Percentiles rank a stretch among this genome's conserved stretches.
These are phyloP conservation scores for Paramecium octaurelia DNA, from an alignment of 73 alveolate genomes.

Conservation along the genomic window DNA sequence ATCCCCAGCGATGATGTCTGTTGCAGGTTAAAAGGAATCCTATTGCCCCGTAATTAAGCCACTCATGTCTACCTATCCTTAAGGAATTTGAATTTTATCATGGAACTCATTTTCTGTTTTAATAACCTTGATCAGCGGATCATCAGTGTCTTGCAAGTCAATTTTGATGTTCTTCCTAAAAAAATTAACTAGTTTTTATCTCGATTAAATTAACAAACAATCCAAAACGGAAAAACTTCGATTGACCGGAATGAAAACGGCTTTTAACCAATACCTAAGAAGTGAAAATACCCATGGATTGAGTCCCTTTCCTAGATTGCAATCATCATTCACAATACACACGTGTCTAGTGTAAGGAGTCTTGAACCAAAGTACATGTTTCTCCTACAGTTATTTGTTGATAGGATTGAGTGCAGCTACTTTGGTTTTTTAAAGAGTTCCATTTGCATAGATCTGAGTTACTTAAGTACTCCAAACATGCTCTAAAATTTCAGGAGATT, in stretches of 20 bases:
- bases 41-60: conserved; percentile 50
- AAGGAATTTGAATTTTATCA: conserved; percentile 44
- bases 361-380: conserved; percentile 39
- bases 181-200: conserved; percentile 15
- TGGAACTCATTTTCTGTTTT: conserved; percentile 9
- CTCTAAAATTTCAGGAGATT: conserved; percentile 16
- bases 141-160: neutral
- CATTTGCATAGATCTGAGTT: conserved; percentile 48
- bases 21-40: conserved; percentile 58
- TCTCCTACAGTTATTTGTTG: neutral
- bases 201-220: neutral
- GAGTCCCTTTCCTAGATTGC: neutral
- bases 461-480: conserved; percentile 58
- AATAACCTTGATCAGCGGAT: conserved; percentile 1
- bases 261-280: conserved; percentile 36
- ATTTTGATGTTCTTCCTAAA: conserved; percentile 47
- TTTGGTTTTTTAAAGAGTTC: conserved; percentile 31
- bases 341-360: conserved; percentile 44
- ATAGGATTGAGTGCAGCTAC: conserved; percentile 32
- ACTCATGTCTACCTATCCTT: conserved; percentile 54
- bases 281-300: conserved; percentile 53
- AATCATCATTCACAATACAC: conserved; percentile 49
- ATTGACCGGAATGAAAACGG: conserved; percentile 36
- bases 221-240: conserved; percentile 17
- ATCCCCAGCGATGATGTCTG: conserved; percentile 60